Percentiles rank a stretch among this genome's conserved stretches.
Conservation (phyloP, 2,329 filamentous ascomycete species). For the Cordyceps cateniannulata region DNA sequence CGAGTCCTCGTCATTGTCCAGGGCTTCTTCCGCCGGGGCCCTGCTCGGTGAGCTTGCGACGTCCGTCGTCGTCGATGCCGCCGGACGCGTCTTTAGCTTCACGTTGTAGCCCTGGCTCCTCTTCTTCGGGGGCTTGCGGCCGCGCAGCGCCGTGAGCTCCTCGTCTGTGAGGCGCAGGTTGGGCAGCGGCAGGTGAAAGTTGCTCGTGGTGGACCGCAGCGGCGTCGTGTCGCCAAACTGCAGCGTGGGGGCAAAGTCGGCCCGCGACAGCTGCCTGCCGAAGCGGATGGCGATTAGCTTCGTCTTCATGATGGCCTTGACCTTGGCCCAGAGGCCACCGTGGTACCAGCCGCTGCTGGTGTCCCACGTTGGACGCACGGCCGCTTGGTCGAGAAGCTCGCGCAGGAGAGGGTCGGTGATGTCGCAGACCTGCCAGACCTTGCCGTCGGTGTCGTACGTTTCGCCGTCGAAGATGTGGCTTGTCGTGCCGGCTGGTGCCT, state of each 20-base stretch:
- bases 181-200: slow-evolving; percentile 27
- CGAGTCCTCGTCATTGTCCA: slow-evolving; percentile 7
- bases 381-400: slow-evolving; percentile 56
- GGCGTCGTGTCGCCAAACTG: slow-evolving; percentile 30
- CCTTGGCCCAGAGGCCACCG: slow-evolving; percentile 74
- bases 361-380: slow-evolving; percentile 54
- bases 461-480: slow-evolving; percentile 81
- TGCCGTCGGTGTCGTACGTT: slow-evolving; percentile 69
- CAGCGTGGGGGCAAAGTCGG: slow-evolving; percentile 30
- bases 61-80: slow-evolving; percentile 15
- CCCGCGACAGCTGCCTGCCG: slow-evolving; percentile 39
- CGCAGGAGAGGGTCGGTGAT: slow-evolving; percentile 73
- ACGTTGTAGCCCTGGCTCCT: slow-evolving; percentile 31
- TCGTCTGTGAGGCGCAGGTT: slow-evolving; percentile 30
- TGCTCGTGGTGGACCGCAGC: slow-evolving; percentile 23
- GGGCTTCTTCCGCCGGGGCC: neutral
- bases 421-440: slow-evolving; percentile 92
- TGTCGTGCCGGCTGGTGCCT: slow-evolving; percentile 22
- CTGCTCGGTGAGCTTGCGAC: slow-evolving; percentile 5
- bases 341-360: slow-evolving; percentile 75
- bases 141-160: slow-evolving; percentile 28
- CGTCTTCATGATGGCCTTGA: slow-evolving; percentile 79
- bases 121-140: slow-evolving; percentile 29
- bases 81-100: slow-evolving; percentile 20
- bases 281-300: slow-evolving; percentile 68